These are phyloP conservation scores for Samsoniella hepiali DNA, from an alignment of 2,329 filamentous ascomycete genomes.

Conservation along the genomic window DNA sequence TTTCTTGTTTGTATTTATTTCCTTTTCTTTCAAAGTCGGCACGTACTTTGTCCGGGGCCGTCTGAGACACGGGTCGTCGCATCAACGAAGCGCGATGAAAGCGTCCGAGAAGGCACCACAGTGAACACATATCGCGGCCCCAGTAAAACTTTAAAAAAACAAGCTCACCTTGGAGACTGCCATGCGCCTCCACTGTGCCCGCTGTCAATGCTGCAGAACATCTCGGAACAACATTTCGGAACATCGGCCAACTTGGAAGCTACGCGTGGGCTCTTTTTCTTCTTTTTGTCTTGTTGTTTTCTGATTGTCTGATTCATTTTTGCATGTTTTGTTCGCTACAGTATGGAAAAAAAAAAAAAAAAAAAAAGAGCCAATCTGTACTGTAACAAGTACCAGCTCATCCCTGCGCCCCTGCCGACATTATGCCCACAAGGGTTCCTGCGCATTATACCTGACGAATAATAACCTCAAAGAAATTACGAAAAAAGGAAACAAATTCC, in stretches of 20 bases:
- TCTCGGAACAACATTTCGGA: conserved; percentile 6
- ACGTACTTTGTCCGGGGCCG: neutral
- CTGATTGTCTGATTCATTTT: neutral
- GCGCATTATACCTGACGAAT: neutral
- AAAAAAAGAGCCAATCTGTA: neutral
- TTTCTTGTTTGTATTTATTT: too few relatives aligned
- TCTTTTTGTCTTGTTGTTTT: too few relatives aligned
- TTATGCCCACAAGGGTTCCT: neutral
- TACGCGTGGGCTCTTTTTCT: neutral
- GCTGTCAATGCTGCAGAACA: neutral
- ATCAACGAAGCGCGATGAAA: neutral
- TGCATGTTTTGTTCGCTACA: neutral
- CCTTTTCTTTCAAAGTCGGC: too few relatives aligned
- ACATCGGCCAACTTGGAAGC: neutral
- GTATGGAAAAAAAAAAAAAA: neutral
- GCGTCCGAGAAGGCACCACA: neutral
- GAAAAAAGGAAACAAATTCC: neutral
- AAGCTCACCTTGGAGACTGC: neutral
- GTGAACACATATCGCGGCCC: neutral
- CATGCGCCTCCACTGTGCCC: neutral
- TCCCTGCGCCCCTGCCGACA: neutral
- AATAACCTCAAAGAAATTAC: neutral
- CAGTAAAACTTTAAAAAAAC: conserved; percentile 9
- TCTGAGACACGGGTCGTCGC: neutral
- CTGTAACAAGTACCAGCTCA: neutral